Evolutionary conservation across 1,284 basidiomycete genomes (phyloP), one percentile per base, ranked within the genome.

Genomic region (Neonothopanus nambi): DNA sequence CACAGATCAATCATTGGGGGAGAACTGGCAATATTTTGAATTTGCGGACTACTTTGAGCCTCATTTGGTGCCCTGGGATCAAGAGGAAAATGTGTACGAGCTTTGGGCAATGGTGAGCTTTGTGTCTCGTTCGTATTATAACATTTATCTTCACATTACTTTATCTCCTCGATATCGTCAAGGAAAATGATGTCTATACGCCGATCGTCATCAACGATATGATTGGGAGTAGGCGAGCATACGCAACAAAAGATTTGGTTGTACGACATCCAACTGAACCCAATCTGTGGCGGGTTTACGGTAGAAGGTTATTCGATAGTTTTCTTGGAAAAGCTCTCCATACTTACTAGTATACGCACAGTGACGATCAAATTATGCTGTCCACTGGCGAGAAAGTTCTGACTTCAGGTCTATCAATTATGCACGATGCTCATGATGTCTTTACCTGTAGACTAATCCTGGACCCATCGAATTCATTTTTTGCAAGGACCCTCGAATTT

Each of bases 401-500:
- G 12, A 42, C 23, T 48, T n/a, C 20, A 20, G 18, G 20, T 8
- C 3, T 23, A 42, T 23, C 4, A n/a, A n/a, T n/a, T n/a, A n/a
- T n/a, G n/a, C n/a, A n/a, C n/a, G n/a, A n/a, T n/a, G n/a, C n/a
- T n/a, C n/a, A n/a, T n/a, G n/a, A 23, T 15, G n/a, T 37, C 21
- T 30, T 41, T 15, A n/a, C n/a, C n/a, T n/a, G n/a, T n/a, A 41
- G 47, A 54, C 47, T 5, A 50, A 49, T 42, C 47, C 40, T 5
- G 30, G 26, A 4, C 38, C 40, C 15, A 52, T 58, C 48, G 64
- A 65, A 51, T 48, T 41, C 8, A 56, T 59, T 20, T 55, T 65
- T 20, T 26, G 26, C 30, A 41, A 57, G 15, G 49, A 56, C 24
- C 38, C 51, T 12, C 26, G 48, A 28, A 45, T 59, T 57, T 18